phyloP scores from a whole-genome alignment of 768 basidiomycete species.

The Tylopilus plumbeoviolaceoides region DNA sequence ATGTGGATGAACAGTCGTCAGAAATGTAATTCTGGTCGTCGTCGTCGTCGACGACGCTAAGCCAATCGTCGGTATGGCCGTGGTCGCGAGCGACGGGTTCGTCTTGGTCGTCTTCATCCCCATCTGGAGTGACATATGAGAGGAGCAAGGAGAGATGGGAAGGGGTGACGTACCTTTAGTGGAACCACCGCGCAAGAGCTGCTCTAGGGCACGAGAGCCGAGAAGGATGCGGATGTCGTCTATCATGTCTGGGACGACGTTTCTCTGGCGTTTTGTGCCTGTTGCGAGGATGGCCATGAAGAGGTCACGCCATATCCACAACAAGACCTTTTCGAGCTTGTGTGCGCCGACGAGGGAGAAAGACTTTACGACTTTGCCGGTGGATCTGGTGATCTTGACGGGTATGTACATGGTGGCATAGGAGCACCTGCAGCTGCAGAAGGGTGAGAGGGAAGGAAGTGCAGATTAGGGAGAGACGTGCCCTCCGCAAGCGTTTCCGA shows the following conservation, averaged over 20 bases:
- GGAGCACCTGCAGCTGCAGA: slow-evolving; percentile 51
- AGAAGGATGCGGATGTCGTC: slow-evolving; percentile 51
- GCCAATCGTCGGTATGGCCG: background rate
- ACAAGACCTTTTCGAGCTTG: slow-evolving; percentile 40
- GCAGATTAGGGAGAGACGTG: slow-evolving; percentile 23
- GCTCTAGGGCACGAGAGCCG: slow-evolving; percentile 50
- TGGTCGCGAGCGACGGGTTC: background rate
- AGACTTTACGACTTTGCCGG: slow-evolving; percentile 43
- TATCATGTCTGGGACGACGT: slow-evolving; percentile 48
- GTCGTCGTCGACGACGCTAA: slow-evolving; percentile 30
- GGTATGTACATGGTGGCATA: slow-evolving; percentile 45
- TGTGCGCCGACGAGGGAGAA: slow-evolving; percentile 48
- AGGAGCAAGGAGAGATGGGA: background rate
- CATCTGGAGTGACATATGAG: background rate
- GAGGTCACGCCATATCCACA: slow-evolving; percentile 72
- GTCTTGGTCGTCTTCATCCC: slow-evolving; percentile 27
- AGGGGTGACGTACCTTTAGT: slow-evolving; percentile 31
- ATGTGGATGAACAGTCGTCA: slow-evolving; percentile 18
- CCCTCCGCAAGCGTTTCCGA: slow-evolving; percentile 38
- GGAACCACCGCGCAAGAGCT: slow-evolving; percentile 50
- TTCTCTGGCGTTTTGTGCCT: slow-evolving; percentile 26
- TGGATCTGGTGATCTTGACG: slow-evolving; percentile 40
- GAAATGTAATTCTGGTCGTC: slow-evolving; percentile 26
- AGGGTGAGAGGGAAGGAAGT: slow-evolving; percentile 5
- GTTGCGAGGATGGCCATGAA: slow-evolving; percentile 52